These are phyloP conservation scores for Citropsis articulata DNA, from an alignment of 345 rosid genomes.

Conservation along the genomic window DNA sequence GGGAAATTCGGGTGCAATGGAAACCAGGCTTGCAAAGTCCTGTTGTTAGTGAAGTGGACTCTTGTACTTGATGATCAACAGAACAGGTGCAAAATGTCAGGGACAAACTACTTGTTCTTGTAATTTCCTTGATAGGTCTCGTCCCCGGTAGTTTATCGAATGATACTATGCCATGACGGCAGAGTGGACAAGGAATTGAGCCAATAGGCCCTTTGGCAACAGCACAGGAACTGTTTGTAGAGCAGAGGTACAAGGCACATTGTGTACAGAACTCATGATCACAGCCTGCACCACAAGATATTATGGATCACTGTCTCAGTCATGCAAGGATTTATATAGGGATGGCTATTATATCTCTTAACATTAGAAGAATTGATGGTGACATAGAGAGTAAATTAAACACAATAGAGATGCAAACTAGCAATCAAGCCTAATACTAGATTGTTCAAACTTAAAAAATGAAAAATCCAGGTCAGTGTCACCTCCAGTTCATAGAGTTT, in stretches of 20 bases:
- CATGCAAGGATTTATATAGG: background rate
- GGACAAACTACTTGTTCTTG: constrained; percentile 76
- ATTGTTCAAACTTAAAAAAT: too few relatives aligned
- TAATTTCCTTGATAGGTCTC: constrained; percentile 36
- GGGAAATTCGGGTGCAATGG: constrained; percentile 48
- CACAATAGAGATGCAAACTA: background rate
- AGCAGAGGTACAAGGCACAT: constrained; percentile 87
- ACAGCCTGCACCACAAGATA: constrained; percentile 54
- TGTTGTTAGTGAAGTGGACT: constrained; percentile 47
- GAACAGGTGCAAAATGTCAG: constrained; percentile 75
- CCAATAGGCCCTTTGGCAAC: constrained; percentile 57
- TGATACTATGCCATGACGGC: constrained; percentile 82
- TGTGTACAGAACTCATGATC: constrained; percentile 84
- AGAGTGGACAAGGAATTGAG: constrained; percentile 86
- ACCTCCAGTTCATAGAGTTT: background rate
- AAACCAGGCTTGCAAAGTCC: constrained; percentile 69
- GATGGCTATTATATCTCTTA: background rate
- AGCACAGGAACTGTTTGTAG: constrained; percentile 49
- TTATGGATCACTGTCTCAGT: background rate
- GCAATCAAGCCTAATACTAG: background rate
- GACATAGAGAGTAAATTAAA: background rate
- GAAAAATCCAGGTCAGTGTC: too few relatives aligned
- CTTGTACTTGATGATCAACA: constrained; percentile 43
- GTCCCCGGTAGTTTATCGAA: constrained; percentile 65
- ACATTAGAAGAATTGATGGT: background rate